Evolutionary conservation across 768 basidiomycete genomes (phyloP).

Genomic region (Tremella fuciformis): DNA sequence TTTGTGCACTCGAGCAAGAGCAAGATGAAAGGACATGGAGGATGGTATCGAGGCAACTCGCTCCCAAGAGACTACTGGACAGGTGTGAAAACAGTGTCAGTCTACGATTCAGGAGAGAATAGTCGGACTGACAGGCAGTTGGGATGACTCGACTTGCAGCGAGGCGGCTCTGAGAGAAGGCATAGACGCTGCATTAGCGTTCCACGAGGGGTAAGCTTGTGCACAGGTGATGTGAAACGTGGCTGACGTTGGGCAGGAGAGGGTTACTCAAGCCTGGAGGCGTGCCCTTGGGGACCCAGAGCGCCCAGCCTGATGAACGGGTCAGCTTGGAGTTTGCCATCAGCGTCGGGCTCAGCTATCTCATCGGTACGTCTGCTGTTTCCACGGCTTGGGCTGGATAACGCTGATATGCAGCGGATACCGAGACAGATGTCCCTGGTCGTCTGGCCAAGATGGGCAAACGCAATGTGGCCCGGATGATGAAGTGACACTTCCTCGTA

Average conservation of each 20-base stretch:
- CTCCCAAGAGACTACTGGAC: conserved; percentile 4
- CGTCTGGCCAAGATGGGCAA: conserved; percentile 2
- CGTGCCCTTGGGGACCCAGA: neutral
- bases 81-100: conserved; percentile 3
- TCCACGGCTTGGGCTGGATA: too few species aligned
- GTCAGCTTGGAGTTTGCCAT: neutral
- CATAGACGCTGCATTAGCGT: neutral
- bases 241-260: neutral
- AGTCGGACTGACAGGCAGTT: neutral
- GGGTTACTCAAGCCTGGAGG: neutral
- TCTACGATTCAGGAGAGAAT: too few species aligned
- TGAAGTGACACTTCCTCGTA: neutral
- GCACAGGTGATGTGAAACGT: neutral
- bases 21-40: conserved; percentile 7
- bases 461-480: conserved; percentile 4
- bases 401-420: neutral
- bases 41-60: conserved; percentile 4
- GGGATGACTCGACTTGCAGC: neutral
- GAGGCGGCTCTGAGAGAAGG: neutral
- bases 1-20: conserved; percentile 6
- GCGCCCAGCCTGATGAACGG: conserved; percentile 2
- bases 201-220: neutral
- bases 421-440: conserved; percentile 1
- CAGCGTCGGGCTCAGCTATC: conserved; percentile 5
- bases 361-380: conserved; percentile 1